Conservation (phyloP, 768 basidiomycete genomes). For the Boletus rufocinnamomeus region DNA sequence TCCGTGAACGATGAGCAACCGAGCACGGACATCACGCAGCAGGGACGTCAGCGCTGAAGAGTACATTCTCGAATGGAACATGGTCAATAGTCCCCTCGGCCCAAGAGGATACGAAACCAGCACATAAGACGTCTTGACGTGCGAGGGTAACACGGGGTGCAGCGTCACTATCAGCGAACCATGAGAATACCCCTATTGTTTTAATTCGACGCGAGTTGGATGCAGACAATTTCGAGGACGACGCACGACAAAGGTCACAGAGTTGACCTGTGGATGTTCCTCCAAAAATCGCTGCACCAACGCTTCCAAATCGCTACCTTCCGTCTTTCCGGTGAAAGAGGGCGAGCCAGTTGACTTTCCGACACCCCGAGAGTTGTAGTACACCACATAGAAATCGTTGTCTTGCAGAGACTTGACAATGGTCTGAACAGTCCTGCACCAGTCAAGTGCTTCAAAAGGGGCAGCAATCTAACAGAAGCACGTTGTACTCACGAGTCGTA, state of each 20-base stretch:
- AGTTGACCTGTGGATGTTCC: constrained; percentile 42
- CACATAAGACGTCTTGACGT: constrained; percentile 62
- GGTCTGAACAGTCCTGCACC: constrained; percentile 42
- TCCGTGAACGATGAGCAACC: constrained; percentile 67
- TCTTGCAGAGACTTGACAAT: constrained; percentile 45
- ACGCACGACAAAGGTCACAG: constrained; percentile 64
- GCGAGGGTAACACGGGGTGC: constrained; percentile 52
- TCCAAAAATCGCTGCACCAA: constrained; percentile 57
- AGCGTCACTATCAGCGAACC: constrained; percentile 74
- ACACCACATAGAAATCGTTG: constrained; percentile 57
- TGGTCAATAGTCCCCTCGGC: constrained; percentile 64
- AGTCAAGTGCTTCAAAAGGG: neutral
- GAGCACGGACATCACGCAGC: constrained; percentile 44
- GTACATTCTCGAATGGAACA: constrained; percentile 64
- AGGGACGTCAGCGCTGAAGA: constrained; percentile 51
- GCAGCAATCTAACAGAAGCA: neutral
- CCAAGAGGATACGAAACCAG: constrained; percentile 78
- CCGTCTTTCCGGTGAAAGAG: constrained; percentile 69
- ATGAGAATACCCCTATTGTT: constrained; percentile 78
- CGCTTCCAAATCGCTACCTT: constrained; percentile 69
- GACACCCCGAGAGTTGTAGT: constrained; percentile 79
- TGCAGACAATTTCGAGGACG: constrained; percentile 1
- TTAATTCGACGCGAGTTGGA: constrained; percentile 8
- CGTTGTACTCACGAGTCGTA: constrained; percentile 64
- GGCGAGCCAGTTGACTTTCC: constrained; percentile 73